Conservation (phyloP, 225 moss, liverwort and hornwort species). For the Anthoceros angustus region DNA sequence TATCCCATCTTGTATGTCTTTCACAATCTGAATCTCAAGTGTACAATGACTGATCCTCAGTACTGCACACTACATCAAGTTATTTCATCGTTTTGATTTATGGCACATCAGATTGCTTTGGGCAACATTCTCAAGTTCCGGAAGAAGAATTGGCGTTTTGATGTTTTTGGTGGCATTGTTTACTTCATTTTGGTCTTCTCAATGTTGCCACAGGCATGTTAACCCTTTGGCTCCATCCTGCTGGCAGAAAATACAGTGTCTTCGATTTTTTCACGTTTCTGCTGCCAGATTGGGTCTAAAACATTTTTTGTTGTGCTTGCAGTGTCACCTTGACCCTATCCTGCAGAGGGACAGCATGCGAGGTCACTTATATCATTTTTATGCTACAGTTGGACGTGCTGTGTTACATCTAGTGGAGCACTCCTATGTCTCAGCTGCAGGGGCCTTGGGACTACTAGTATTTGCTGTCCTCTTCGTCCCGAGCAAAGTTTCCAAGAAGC, state of each 20-base stretch:
- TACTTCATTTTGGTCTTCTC: conserved; percentile 39
- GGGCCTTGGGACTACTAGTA: conserved; percentile 10
- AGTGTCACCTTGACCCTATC: conserved; percentile 36
- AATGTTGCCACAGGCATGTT: conserved; percentile 37
- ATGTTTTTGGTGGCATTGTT: conserved; percentile 40
- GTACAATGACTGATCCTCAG: too few species aligned
- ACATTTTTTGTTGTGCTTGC: conserved; percentile 9
- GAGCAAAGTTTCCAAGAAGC: conserved; percentile 17
- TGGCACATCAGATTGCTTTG: conserved; percentile 25
- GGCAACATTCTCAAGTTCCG: conserved; percentile 41
- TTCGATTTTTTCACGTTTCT: background rate
- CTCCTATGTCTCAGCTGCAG: conserved; percentile 29
- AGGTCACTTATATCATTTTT: conserved; percentile 15
- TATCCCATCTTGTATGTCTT: background rate
- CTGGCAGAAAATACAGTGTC: background rate
- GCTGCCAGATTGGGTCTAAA: background rate
- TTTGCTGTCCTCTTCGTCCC: conserved; percentile 37
- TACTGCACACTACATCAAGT: too few species aligned
- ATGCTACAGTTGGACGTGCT: conserved; percentile 14
- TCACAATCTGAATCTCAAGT: background rate
- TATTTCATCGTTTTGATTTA: too few species aligned
- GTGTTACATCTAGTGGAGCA: conserved; percentile 29
- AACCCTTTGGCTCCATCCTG: background rate
- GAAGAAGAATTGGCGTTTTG: conserved; percentile 46
- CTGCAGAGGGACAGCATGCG: conserved; percentile 10